A percentile compares a stretch with the other conserved stretches of the same genome.
phyloP scores from a whole-genome alignment of 2,329 filamentous ascomycete species.

The Phaeosphaeria sp. region DNA sequence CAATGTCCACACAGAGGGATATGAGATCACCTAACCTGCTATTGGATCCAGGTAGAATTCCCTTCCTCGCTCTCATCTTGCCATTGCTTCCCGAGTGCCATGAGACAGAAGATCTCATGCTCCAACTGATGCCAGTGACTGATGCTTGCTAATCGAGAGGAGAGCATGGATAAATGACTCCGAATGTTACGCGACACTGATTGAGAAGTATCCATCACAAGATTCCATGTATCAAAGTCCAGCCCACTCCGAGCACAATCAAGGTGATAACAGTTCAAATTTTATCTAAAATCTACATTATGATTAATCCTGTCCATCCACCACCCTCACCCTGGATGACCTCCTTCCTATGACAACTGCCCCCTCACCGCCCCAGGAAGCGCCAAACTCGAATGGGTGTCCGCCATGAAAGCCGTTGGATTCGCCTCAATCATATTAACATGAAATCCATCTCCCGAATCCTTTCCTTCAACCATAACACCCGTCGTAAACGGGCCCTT shows the following conservation, averaged over 20 bases:
- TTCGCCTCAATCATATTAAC: constrained; percentile 59
- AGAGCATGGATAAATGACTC: too few relatives aligned
- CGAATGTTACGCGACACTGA: too few relatives aligned
- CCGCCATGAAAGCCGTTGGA: constrained; percentile 59
- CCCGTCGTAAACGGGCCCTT: constrained; percentile 34
- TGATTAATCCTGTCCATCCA: constrained; percentile 1
- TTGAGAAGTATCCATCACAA: too few relatives aligned
- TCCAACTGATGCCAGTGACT: too few relatives aligned
- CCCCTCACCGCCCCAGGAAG: constrained; percentile 62
- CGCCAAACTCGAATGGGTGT: constrained; percentile 60
- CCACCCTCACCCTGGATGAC: background rate
- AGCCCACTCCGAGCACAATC: background rate
- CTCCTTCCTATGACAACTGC: constrained; percentile 45
- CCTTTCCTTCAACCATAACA: constrained; percentile 51
- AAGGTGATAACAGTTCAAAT: background rate
- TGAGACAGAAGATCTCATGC: too few relatives aligned
- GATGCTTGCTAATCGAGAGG: too few relatives aligned
- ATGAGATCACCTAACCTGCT: too few relatives aligned
- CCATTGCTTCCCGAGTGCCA: too few relatives aligned
- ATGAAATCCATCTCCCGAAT: constrained; percentile 58
- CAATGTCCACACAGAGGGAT: too few relatives aligned
- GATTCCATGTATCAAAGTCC: too few relatives aligned
- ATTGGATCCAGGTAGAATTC: too few relatives aligned
- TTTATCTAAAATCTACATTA: constrained; percentile 5
- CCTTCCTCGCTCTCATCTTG: too few relatives aligned